Evolutionary conservation across 176 grass and related monocot species (phyloP), one percentile per base, ranked within the genome.

Genomic region (Bothriochloa decipiens): DNA sequence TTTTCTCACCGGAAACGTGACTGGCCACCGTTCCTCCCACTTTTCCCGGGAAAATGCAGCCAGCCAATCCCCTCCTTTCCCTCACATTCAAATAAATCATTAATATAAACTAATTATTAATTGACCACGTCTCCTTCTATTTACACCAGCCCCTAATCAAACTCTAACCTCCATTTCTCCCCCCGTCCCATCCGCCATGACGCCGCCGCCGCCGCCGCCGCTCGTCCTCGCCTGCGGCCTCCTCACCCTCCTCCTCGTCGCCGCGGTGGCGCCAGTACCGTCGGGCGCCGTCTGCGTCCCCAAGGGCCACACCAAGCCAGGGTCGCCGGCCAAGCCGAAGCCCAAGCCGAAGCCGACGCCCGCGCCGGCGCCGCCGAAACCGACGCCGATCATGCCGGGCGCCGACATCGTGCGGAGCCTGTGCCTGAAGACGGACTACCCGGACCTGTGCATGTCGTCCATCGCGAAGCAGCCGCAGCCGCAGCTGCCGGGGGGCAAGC

Each of bases 341-440:
- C 40, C 83, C 4, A 50, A 50, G 6, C 15, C 29, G 11, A 71
- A 50, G 29, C 40, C 68, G 17, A 11, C 29, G 47, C 43, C 33
- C 3, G 45, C 45, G 45, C 45, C 46, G 40, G 3, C 50, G 22
- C 49, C 78, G 4, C 15, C 29, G 7, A 70, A 50, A 11, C 35
- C 35, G 14, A 37, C 16, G 23, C 40, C 84, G 27, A 0, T 76
- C 55, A 0, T 8, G 15, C 60, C 63, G 11, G 79, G 66, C n/a
- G 55, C 16, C 42, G 86, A 94, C 78, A 76, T 90, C 66, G 28
- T 92, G 26, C 25, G 68, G 63, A 36, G 17, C 2, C 33, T 93
- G 20, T 93, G 94, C 67, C 17, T 71, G 23, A 75, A 87, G 32
- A 85, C 94, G 18, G 72, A 87, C 65, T 73, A 91, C 80, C 86